Evolutionary conservation across 2,329 filamentous ascomycete species (phyloP), one percentile per base, ranked within the genome.

Genomic region (Xylaria sp.): DNA sequence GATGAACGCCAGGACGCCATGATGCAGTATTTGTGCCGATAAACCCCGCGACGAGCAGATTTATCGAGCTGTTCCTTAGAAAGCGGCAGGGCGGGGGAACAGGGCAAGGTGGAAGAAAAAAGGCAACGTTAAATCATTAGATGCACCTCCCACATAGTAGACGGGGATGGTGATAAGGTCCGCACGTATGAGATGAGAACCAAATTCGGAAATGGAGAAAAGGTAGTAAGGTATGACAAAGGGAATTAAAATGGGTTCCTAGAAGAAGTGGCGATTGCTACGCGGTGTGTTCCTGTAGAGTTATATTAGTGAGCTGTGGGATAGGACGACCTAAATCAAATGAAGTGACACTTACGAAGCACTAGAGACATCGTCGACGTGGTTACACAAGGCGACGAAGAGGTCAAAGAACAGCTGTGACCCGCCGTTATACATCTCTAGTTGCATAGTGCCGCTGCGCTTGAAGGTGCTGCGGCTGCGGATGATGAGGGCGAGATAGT

Each of bases 401-500:
- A 97, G 85, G 78, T 97, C 94, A 79, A 97, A 98, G 84, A 97
- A 97, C 68, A 97, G 85, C 77, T 92, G 88, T 0, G 85, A 92
- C 63, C 93, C 93, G 34, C 94, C 94, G 70, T 89, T 89, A 80
- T 92, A 92, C 94, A 98, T 97, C 83, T 97, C 94, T 74, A 93
- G 89, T 82, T 97, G 94, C 94, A 97, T 97, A 3, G 94, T 97
- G 64, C 94, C 94, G 81, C 94, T 97, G 65, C 93, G 88, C 86
- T 97, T 97, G 83, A 98, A 97, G 1, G 93, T 97, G 78, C 89
- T 88, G 74, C 94, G 89, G 75, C 91, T 93, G 73, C 94, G 90
- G 78, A 97, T 97, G 81, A 97, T 97, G 78, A 97, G 89, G 20
- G 94, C 94, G 46, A 97, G 89, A 76, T 97, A 98, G 81, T 97